Base-by-base conservation (phyloP, 306 rosid genomes). In the Cicer bijugum region DNA sequence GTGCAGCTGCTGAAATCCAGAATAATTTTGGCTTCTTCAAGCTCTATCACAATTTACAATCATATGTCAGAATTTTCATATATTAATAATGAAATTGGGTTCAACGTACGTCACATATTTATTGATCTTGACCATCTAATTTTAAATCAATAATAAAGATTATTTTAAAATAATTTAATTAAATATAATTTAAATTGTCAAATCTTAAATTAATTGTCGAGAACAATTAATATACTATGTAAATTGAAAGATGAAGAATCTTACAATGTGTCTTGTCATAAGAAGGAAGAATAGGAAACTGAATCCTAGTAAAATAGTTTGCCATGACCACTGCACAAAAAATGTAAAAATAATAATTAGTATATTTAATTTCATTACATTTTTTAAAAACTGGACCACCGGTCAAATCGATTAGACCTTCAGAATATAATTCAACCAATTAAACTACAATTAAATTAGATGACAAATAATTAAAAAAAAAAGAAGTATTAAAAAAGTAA, bases 1-100 rank as follows among this genome's bases (percentile, higher is more conserved):
- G 99, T 5, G 99, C 97, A 57, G 96, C 97, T 67, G 96, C 96
- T 52, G 97, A 86, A 73, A 91, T 75, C 97, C 96, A 91, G 78
- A 94, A 94, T 57, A 88, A 78, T 48, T 89, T 88, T 67, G 97
- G 97, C 63, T 82, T 91, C 92, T 75, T 89, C 86, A 83, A 70
- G 85, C 97, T 88, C 97, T 94, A 91, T 78, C 60, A 40, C 82
- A 71, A 60, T 91, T 78, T 50, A 33, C 80, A 71, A 56, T 44
- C 17, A 58, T 50, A 38, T 5, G 6, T 17, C 19, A 60, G 23
- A 69, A 72, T 61, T 77, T 74, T 78, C 57, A 81, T 55, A 67
- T 75, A 28, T 28, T 28, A 28, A 28, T 4, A 28, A 28, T 28
- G 16, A 19, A 51, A 15, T 51, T 51, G 23, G 57, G 15, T 52